A percentile compares a stretch with the other conserved stretches of the same genome.
Evolutionary conservation across 2,329 filamentous ascomycete genomes (phyloP).

Genomic region (Colletotrichum lupini): DNA sequence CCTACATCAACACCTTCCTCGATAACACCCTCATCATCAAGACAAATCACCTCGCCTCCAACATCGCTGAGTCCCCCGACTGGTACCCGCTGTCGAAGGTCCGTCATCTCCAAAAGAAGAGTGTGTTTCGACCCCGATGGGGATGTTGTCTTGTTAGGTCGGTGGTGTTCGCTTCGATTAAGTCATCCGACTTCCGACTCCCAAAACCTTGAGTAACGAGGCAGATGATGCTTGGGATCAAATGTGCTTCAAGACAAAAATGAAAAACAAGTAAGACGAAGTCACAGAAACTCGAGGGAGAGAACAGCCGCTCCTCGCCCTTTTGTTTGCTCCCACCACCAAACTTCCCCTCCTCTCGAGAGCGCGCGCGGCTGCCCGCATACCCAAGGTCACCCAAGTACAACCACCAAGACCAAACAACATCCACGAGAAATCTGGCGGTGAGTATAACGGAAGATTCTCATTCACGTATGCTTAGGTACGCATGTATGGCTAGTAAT

Average conservation of each 20-base stretch:
- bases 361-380: constrained; percentile 7
- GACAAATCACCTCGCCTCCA: neutral
- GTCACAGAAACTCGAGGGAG: neutral
- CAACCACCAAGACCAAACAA: neutral
- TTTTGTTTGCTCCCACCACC: neutral
- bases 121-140: neutral
- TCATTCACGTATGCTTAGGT: too few relatives aligned
- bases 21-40: neutral
- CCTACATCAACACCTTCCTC: neutral
- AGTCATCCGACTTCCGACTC: too few relatives aligned
- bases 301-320: too few relatives aligned
- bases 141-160: too few relatives aligned
- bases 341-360: neutral
- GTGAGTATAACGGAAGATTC: too few relatives aligned
- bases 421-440: neutral
- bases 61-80: neutral
- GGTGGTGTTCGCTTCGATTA: too few relatives aligned
- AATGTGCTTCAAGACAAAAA: neutral
- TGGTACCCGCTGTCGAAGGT: neutral
- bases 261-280: neutral
- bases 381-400: constrained; percentile 5
- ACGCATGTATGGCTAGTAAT: too few relatives aligned
- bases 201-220: too few relatives aligned
- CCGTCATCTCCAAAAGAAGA: neutral
- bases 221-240: too few relatives aligned